Evolutionary conservation across 1,139 yeast genomes (phyloP).

Genomic region (Taiozyma onychis): DNA sequence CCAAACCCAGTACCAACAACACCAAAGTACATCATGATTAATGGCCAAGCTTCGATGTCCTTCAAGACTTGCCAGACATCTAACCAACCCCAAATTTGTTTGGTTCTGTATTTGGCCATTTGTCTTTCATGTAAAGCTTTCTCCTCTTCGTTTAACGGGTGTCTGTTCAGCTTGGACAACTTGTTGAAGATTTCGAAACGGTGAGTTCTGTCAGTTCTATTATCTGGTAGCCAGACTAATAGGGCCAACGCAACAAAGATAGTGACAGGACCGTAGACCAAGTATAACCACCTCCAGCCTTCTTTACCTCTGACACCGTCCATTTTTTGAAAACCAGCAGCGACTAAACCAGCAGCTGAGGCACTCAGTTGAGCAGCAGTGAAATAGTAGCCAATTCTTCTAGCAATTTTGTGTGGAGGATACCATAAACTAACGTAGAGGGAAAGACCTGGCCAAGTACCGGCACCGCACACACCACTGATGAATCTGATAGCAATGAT

Average conservation of each 20-base stretch:
- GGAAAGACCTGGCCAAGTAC: constrained; percentile 92
- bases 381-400: constrained; percentile 81
- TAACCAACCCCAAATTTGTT: constrained; percentile 51
- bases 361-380: constrained; percentile 90
- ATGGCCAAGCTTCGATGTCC: constrained; percentile 74
- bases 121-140: constrained; percentile 57
- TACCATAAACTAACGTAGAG: constrained; percentile 84
- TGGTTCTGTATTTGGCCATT: constrained; percentile 43
- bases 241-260: constrained; percentile 57
- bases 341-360: constrained; percentile 77
- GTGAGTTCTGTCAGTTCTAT: constrained; percentile 13
- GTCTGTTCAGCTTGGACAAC: constrained; percentile 15
- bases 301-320: constrained; percentile 63
- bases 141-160: constrained; percentile 48
- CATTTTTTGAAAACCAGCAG: constrained; percentile 84
- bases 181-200: constrained; percentile 11
- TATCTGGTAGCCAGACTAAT: constrained; percentile 84
- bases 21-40: constrained; percentile 84
- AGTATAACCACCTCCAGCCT: constrained; percentile 89
- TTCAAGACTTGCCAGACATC: constrained; percentile 53
- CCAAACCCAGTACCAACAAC: constrained; percentile 90
- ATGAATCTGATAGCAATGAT: constrained; percentile 68
- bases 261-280: constrained; percentile 73
- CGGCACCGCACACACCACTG: constrained; percentile 81
- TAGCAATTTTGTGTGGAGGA: constrained; percentile 71